These are phyloP conservation scores for Tricholoma saponaceum DNA, from an alignment of 768 basidiomycete genomes.

Conservation along the genomic window DNA sequence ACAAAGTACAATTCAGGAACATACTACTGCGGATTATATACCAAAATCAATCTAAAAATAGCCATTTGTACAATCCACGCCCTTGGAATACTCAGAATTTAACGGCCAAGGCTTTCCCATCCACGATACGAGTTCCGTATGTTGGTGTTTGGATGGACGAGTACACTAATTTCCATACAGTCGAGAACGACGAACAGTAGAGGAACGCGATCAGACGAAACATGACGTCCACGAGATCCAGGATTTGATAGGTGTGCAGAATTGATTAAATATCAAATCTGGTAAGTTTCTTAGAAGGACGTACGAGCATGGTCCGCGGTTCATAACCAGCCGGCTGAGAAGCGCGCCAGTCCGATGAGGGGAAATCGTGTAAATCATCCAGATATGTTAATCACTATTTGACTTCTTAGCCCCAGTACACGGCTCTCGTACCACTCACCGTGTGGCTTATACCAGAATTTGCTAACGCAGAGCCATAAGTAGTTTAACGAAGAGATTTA, in stretches of 20 bases:
- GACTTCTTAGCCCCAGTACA: not conserved
- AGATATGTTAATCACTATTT: constrained; percentile 45
- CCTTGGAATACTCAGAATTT: constrained; percentile 34
- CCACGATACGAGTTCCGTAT: constrained; percentile 62
- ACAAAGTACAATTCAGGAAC: no score
- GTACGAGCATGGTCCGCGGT: constrained; percentile 70
- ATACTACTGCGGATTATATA: no score
- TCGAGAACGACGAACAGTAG: not conserved
- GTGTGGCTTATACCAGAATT: constrained; percentile 57
- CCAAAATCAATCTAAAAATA: no score
- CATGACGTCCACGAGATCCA: no score
- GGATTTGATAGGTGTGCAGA: no score
- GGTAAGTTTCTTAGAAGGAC: constrained; percentile 19
- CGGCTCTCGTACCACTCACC: constrained; percentile 37
- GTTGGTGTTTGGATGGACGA: constrained; percentile 73
- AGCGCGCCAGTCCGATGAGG: constrained; percentile 68
- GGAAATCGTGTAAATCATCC: constrained; percentile 68
- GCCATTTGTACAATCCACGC: no score
- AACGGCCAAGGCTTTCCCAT: constrained; percentile 63
- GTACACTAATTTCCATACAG: constrained; percentile 39
- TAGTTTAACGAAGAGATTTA: constrained; percentile 11
- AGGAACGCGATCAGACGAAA: no score
- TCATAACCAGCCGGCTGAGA: constrained; percentile 64
- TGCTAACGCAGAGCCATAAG: constrained; percentile 53
- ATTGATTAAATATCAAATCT: not conserved